Base-by-base conservation (phyloP, 1,284 basidiomycete species). In the Tetrapyrgos nigripes region DNA sequence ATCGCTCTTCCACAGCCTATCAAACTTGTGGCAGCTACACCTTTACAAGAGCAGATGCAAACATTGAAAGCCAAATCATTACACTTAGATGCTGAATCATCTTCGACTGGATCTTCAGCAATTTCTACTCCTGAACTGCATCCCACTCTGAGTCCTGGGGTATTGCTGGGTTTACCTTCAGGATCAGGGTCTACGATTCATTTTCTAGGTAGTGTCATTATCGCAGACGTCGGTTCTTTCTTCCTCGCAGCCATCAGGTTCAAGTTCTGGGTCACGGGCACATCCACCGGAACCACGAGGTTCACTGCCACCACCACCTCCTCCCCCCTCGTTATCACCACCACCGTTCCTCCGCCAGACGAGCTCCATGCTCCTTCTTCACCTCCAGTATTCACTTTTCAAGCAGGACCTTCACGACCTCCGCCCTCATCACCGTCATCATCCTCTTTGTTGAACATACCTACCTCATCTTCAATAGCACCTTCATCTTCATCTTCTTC, bases 251-350 rank as follows among this genome's bases (percentile, higher is more conserved):
- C 37, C 13, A n/a, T 17, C 37, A 62, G 57, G 19, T 60, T 53
- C 51, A 44, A n/a, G n/a, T n/a, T n/a, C n/a, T n/a, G n/a, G n/a
- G n/a, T 48, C 56, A 28, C 56, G 55, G 24, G 45, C 52, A 35
- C 54, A 61, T 14, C 60, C 72, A 29, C 48, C 58, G 61, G 29
- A 68, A 62, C 35, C 67, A 61, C 70, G 70, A 23, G 62, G 72
- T 29, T 66, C 71, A 8, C 63, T 70, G 29, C 62, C 69, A 13
- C 58, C 65, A 35, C 60, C 58, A 50, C 62, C 74, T 59, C 66
- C 60, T 44, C 64, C 60, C 4, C 69, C 54, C 14, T 67, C 65
- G 44, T 62, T 62, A 49, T 67, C 66, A 17, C 68, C 72, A 45
- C 66, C 66, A 19, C 68, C 63, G 26, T 71, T 55, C 63, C 66